phyloP scores from a whole-genome alignment of 202 grass and related monocot species.

The Zoysia matrella region DNA sequence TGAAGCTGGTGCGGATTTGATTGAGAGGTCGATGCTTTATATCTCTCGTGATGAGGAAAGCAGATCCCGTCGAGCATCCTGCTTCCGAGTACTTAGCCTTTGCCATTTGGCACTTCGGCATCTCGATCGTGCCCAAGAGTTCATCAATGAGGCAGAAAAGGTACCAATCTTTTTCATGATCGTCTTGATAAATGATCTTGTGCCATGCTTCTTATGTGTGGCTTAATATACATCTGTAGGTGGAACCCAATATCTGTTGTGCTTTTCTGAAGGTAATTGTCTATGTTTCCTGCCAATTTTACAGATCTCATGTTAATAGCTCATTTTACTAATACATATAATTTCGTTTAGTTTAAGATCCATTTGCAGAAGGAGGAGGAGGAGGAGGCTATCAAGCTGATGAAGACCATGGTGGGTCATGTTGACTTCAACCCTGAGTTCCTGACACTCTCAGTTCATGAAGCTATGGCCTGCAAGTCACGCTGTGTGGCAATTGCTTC shows the following conservation, averaged over 20 bases:
- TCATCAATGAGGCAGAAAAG: constrained; percentile 80
- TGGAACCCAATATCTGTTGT: constrained; percentile 76
- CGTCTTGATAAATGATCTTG: constrained; percentile 23
- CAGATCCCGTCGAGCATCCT: constrained; percentile 69
- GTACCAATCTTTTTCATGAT: constrained; percentile 43
- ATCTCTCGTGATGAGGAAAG: constrained; percentile 73
- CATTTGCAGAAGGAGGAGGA: constrained; percentile 76
- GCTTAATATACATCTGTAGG: constrained; percentile 52
- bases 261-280: constrained; percentile 86
- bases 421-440: constrained; percentile 81
- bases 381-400: constrained; percentile 57
- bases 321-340: constrained; percentile 51
- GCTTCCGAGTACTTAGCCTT: constrained; percentile 81
- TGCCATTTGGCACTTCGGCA: constrained; percentile 75
- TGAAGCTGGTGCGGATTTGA: constrained; percentile 62
- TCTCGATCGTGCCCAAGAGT: constrained; percentile 86
- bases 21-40: constrained; percentile 97
- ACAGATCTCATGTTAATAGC: constrained; percentile 29
- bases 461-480: constrained; percentile 76
- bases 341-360: constrained; percentile 77
- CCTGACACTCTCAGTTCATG: constrained; percentile 73
- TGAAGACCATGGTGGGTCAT: constrained; percentile 77
- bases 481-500: constrained; percentile 64
- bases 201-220: constrained; percentile 46
- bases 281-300: constrained; percentile 16